These are phyloP conservation scores for Sugiyamaella smithiae DNA, from an alignment of 805 yeast genomes.

Conservation along the genomic window DNA sequence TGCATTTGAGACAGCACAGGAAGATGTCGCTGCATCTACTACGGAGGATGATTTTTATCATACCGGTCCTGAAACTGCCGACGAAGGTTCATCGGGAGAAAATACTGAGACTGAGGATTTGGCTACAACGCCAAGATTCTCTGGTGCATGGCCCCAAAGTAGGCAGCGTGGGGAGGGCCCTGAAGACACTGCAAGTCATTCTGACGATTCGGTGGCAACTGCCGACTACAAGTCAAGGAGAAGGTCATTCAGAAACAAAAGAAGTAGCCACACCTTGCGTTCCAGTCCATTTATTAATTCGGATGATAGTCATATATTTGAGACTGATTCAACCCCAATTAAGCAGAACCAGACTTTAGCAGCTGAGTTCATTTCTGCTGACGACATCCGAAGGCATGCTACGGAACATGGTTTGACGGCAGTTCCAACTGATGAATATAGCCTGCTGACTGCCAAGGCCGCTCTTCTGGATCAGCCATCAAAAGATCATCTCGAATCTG, in stretches of 20 bases:
- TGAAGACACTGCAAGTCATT: slow-evolving; percentile 5
- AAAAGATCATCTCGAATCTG: neutral
- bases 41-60: slow-evolving; percentile 31
- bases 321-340: slow-evolving; percentile 10
- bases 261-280: slow-evolving; percentile 13
- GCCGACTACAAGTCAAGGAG: slow-evolving; percentile 12
- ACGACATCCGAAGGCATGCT: slow-evolving; percentile 24
- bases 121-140: slow-evolving; percentile 10
- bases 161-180: slow-evolving; percentile 13
- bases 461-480: slow-evolving; percentile 22
- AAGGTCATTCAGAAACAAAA: slow-evolving; percentile 14
- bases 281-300: slow-evolving; percentile 8
- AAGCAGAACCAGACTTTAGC: slow-evolving; percentile 20
- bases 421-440: slow-evolving; percentile 9
- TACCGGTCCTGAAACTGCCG: slow-evolving; percentile 30
- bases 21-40: slow-evolving; percentile 24
- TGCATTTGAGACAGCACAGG: slow-evolving; percentile 30
- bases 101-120: slow-evolving; percentile 33
- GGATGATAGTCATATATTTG: slow-evolving; percentile 10
- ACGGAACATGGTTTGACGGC: slow-evolving; percentile 10
- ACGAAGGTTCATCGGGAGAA: slow-evolving; percentile 25
- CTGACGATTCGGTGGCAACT: slow-evolving; percentile 3
- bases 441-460: slow-evolving; percentile 13
- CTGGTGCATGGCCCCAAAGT: slow-evolving; percentile 9
- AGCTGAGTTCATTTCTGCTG: slow-evolving; percentile 28